These are phyloP conservation scores for Naganishia albida DNA, from an alignment of 1,284 basidiomycete species.

Conservation along the genomic window DNA sequence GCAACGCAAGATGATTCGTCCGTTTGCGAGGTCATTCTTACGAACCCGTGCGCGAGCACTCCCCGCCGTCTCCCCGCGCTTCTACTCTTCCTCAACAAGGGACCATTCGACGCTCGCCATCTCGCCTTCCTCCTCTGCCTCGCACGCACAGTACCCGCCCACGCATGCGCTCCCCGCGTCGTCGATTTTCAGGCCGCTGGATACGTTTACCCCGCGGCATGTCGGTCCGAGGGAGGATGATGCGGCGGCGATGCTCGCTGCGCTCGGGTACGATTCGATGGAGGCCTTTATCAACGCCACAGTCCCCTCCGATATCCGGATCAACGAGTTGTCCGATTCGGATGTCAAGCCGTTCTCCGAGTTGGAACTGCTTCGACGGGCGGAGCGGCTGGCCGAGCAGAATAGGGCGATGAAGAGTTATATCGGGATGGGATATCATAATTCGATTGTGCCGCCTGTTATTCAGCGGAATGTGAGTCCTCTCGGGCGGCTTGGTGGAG, in stretches of 20 bases:
- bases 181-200: conserved; percentile 71
- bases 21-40: conserved; percentile 4
- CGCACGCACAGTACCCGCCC: conserved; percentile 41
- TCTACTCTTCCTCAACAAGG: not conserved
- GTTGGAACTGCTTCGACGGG: conserved; percentile 75
- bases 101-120: conserved; percentile 47
- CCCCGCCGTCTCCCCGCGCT: conserved; percentile 15
- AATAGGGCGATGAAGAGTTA: conserved; percentile 88
- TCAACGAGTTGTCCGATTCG: conserved; percentile 64
- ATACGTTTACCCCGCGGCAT: conserved; percentile 84
- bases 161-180: conserved; percentile 38
- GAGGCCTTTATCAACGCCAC: conserved; percentile 79
- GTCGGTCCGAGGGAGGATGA: conserved; percentile 82
- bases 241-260: conserved; percentile 72
- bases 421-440: conserved; percentile 98
- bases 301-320: conserved; percentile 75
- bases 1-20: conserved; percentile 13
- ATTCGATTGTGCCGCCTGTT: conserved; percentile 88
- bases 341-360: conserved; percentile 81
- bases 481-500: not conserved
- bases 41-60: conserved; percentile 16
- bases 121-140: conserved; percentile 46
- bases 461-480: conserved; percentile 80
- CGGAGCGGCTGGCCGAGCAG: conserved; percentile 70
- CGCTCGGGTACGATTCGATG: conserved; percentile 79